Conservation (phyloP, 2,329 filamentous ascomycete species). For the Aureobasidium sp. region DNA sequence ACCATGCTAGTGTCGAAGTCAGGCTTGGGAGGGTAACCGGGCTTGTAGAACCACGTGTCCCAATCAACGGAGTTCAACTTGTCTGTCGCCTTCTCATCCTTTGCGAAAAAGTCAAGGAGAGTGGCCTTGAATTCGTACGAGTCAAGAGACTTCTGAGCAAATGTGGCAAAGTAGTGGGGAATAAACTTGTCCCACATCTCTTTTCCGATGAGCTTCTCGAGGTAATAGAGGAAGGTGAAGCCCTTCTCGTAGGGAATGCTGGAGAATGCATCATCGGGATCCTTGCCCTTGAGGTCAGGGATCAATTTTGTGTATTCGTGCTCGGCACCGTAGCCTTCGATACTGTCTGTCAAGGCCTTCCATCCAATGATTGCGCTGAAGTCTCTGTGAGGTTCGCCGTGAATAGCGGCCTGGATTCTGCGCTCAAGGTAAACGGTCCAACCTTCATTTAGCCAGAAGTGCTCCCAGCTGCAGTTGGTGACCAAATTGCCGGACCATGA, state of each 20-base stretch:
- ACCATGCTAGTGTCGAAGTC: conserved; percentile 83
- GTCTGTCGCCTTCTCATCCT: conserved; percentile 52
- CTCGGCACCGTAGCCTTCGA: conserved; percentile 68
- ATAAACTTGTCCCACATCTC: conserved; percentile 94
- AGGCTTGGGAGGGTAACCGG: conserved; percentile 83
- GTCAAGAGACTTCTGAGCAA: conserved; percentile 78
- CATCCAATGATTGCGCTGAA: conserved; percentile 96
- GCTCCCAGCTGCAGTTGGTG: conserved; percentile 71
- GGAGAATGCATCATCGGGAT: conserved; percentile 93
- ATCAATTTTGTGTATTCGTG: conserved; percentile 92
- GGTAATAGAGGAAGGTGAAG: conserved; percentile 85
- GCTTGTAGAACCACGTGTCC: conserved; percentile 82
- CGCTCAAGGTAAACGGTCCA: conserved; percentile 96
- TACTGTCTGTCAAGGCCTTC: conserved; percentile 76
- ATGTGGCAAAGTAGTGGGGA: conserved; percentile 84
- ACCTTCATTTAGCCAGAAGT: conserved; percentile 65
- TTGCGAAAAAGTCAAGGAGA: conserved; percentile 73
- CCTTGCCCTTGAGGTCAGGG: conserved; percentile 76
- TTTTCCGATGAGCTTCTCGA: conserved; percentile 77
- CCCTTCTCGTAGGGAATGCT: conserved; percentile 93
- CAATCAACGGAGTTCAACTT: conserved; percentile 70
- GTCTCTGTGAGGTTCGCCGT: conserved; percentile 78
- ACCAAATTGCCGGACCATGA: conserved; percentile 87
- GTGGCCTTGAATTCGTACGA: conserved; percentile 91
- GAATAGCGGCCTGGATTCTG: conserved; percentile 65